These are phyloP conservation scores for Orbilia oligospora DNA, from an alignment of 2,329 filamentous ascomycete genomes.

Conservation along the genomic window DNA sequence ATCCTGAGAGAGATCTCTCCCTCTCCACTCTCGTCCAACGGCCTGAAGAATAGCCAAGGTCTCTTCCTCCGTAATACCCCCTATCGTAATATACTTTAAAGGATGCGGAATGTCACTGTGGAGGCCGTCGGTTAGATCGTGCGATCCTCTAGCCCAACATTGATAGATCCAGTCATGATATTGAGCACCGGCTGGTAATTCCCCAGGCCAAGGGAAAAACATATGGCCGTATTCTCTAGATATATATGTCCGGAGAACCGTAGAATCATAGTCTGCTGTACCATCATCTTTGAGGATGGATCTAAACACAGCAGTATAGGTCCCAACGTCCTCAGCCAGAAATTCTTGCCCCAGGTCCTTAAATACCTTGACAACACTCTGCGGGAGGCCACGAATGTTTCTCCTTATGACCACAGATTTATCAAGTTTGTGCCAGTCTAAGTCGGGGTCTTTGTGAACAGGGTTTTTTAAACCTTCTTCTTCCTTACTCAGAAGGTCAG, in stretches of 20 bases:
- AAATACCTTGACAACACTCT: no score
- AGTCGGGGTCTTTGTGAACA: background rate
- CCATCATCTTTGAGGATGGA: background rate
- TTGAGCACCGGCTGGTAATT: background rate
- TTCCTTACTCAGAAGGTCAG: background rate
- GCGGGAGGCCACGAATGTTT: background rate
- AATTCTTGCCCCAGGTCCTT: background rate
- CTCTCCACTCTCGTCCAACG: background rate
- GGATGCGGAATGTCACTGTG: background rate
- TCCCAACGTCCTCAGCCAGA: background rate
- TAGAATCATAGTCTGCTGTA: background rate
- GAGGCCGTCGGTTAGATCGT: background rate
- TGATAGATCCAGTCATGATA: slow-evolving; percentile 3
- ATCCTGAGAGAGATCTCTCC: background rate
- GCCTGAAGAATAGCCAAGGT: background rate
- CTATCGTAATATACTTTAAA: background rate
- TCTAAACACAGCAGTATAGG: background rate
- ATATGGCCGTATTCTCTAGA: background rate
- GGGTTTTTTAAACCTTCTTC: background rate
- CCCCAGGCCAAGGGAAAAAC: slow-evolving; percentile 3
- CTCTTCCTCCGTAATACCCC: background rate
- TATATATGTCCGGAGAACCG: background rate
- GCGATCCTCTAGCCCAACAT: background rate
- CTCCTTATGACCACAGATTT: background rate
- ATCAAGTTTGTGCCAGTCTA: background rate